These are phyloP conservation scores for Cercis canadensis DNA, from an alignment of 306 rosid species.

Conservation along the genomic window DNA sequence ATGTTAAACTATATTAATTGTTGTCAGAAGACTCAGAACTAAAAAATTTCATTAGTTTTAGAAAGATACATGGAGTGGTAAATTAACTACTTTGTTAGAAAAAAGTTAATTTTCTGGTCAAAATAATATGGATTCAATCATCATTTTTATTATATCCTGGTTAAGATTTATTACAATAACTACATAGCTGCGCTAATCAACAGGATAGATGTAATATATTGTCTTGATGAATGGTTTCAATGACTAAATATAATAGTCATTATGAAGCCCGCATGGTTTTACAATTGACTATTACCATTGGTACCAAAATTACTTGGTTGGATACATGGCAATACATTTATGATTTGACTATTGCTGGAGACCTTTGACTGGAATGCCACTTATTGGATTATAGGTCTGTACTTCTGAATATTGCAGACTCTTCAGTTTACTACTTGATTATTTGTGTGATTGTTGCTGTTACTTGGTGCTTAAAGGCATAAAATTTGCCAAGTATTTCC, in stretches of 20 bases:
- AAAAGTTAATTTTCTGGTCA: neutral
- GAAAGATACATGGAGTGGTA: slow-evolving; percentile 6
- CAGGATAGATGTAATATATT: neutral
- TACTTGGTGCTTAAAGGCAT: slow-evolving; percentile 5
- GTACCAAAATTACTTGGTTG: neutral
- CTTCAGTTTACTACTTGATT: slow-evolving; percentile 6
- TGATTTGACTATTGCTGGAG: slow-evolving; percentile 8
- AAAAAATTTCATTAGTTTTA: neutral
- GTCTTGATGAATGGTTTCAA: slow-evolving; percentile 8
- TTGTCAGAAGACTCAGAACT: too few species aligned
- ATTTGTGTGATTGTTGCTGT: neutral
- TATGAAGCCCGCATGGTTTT: neutral
- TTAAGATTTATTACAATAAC: neutral
- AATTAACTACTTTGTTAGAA: neutral
- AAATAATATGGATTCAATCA: slow-evolving; percentile 1
- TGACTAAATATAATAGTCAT: slow-evolving; percentile 9
- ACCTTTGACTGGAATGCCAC: neutral
- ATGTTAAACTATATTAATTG: too few species aligned
- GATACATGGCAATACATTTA: neutral
- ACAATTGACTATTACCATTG: slow-evolving; percentile 2
- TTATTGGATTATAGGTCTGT: neutral
- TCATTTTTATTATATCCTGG: neutral
- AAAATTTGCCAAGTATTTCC: slow-evolving; percentile 7
- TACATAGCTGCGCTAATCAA: neutral
- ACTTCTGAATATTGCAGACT: slow-evolving; percentile 9